Percentiles rank a stretch among this genome's conserved stretches.
Conservation (phyloP, 441 rosid species). For the Populus tomentosa region DNA sequence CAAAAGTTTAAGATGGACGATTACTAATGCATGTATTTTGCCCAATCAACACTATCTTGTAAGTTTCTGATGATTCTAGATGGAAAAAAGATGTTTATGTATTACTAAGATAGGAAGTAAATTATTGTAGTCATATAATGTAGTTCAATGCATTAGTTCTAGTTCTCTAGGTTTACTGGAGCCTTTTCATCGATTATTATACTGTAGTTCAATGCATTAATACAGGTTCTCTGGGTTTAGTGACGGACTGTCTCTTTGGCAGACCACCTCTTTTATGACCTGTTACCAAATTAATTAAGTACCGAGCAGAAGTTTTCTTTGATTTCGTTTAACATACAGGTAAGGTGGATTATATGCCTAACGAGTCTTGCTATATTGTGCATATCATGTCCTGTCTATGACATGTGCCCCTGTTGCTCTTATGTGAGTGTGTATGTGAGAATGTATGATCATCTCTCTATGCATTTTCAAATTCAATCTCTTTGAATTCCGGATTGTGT, state of each 20-base stretch:
- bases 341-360: not conserved
- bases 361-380: not conserved
- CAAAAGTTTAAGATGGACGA: slow-evolving; percentile 72
- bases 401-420: not conserved
- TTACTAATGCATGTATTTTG: slow-evolving; percentile 78
- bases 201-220: not conserved
- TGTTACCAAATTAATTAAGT: not conserved
- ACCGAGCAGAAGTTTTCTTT: not conserved
- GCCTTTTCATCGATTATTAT: not conserved
- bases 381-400: not conserved
- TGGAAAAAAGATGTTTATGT: not conserved
- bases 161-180: not conserved
- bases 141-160: not conserved
- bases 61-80: slow-evolving; percentile 24
- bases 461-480: not conserved
- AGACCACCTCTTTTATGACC: not conserved
- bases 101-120: not conserved
- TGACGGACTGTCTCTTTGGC: not conserved
- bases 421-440: not conserved
- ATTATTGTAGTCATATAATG: not conserved
- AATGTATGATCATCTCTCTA: not conserved
- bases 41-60: slow-evolving; percentile 76
- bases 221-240: not conserved
- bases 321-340: not conserved
- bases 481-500: not conserved